Percentiles rank a stretch among this genome's conserved stretches.
Evolutionary conservation across 2,329 filamentous ascomycete genomes (phyloP).

Genomic region (Paecilomyces fulvus): DNA sequence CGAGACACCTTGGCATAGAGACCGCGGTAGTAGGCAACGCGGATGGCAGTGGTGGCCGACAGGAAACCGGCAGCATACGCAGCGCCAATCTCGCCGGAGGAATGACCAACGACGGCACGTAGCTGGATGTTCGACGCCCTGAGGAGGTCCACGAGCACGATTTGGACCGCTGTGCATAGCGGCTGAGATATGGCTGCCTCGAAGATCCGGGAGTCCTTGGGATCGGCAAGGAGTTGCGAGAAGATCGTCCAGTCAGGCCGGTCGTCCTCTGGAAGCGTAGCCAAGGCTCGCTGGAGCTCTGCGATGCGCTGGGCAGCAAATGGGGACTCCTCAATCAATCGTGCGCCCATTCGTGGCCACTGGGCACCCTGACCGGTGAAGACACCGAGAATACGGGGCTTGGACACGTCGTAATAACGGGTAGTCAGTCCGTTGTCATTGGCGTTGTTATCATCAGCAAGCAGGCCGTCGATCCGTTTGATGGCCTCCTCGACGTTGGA

Average conservation of each 20-base stretch:
- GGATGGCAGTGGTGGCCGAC: conserved; percentile 15
- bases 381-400: conserved; percentile 10
- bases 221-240: conserved; percentile 3
- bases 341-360: conserved; percentile 15
- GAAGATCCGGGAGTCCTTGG: conserved; percentile 3
- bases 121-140: conserved; percentile 35
- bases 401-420: not conserved
- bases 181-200: conserved; percentile 9
- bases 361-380: conserved; percentile 26
- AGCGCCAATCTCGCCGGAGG: conserved; percentile 42
- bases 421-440: not conserved
- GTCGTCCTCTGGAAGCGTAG: conserved; percentile 3
- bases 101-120: conserved; percentile 38
- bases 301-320: not conserved
- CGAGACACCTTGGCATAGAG: no score
- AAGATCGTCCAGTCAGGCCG: conserved; percentile 9
- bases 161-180: conserved; percentile 38
- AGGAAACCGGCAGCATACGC: conserved; percentile 36
- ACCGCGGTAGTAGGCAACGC: no score
- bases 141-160: conserved; percentile 40
- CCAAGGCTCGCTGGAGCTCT: conserved; percentile 3
- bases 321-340: conserved; percentile 10
- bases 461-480: no score
- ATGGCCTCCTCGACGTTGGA: not conserved
- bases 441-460: not conserved